Base-by-base conservation (phyloP, 306 rosid genomes). In the Sicyos edulis region DNA sequence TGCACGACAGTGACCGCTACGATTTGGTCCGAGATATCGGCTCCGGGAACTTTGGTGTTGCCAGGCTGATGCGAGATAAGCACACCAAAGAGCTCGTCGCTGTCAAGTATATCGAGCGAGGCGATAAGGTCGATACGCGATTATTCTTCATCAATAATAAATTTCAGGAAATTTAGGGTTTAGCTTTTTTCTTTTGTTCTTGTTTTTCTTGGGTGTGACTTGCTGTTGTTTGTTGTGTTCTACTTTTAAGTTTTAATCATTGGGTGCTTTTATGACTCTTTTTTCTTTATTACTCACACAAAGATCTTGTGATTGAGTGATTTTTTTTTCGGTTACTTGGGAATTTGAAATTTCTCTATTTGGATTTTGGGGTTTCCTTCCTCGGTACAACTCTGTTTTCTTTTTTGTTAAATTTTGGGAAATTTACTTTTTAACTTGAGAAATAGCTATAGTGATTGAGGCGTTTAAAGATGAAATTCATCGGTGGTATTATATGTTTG, bases 1-100 rank as follows among this genome's bases (percentile, higher is more conserved):
- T 63, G 70, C 70, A 63, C 10, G 16, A 50, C 0, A 63, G 70
- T 19, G 70, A 63, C 29, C 52, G 70, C 4, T 63, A 63, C 16
- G 70, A 63, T 15, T 15, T 63, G 7, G 51, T 63, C 6, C 70
- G 70, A 63, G 70, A 63, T 17, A 63, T 63, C 52, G 70, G 70
- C 15, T 63, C 70, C 6, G 70, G 70, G 3, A 63, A 63, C 5
- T 63, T 63, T 19, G 70, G 70, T 6, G 70, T 63, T 21, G 70
- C 70, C 12, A 63, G 70, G 70, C 5, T 63, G 70, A 63, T 63
- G 70, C n/a, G 70, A 40, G 70, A 63, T 16, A 63, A 63, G 50
- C 9, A 63, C 0, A 63, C 51, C 8, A 24, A 63, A 10, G 70
- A 63, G 16, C 70, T 63, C 1, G 70, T 63, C 40, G 70, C 70